These are phyloP conservation scores for Carex myosuroides DNA, from an alignment of 176 grass and related monocot genomes.

Conservation along the genomic window DNA sequence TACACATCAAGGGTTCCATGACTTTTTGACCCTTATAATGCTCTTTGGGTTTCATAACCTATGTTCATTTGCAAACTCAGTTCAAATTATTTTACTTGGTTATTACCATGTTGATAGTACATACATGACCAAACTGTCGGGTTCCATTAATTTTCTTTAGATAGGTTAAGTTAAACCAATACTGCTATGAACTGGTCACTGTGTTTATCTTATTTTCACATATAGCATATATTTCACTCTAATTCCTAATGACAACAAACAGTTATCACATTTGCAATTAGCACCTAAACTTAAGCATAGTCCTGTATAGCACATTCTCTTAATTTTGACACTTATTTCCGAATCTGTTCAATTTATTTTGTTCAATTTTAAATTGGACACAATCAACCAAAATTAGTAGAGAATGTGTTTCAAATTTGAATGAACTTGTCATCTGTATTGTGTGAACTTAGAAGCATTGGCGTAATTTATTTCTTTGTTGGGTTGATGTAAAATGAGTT, in stretches of 20 bases:
- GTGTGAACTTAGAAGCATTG: neutral
- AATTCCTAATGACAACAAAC: neutral
- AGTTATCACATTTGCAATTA: neutral
- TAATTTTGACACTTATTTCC: neutral
- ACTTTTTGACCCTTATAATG: neutral
- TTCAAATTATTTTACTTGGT: neutral
- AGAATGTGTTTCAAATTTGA: neutral
- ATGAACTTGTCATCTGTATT: neutral
- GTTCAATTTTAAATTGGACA: neutral
- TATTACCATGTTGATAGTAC: neutral
- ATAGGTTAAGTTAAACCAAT: neutral
- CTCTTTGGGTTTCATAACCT: neutral
- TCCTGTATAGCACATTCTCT: neutral
- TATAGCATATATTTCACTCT: neutral
- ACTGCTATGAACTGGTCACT: neutral
- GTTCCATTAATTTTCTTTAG: neutral
- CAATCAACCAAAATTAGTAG: neutral
- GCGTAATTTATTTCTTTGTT: neutral
- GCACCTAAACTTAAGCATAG: neutral
- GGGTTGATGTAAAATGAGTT: neutral
- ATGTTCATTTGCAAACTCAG: neutral
- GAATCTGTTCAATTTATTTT: neutral
- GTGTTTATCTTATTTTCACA: neutral
- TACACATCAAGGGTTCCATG: neutral
- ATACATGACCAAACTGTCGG: neutral